Base-by-base conservation (phyloP, 495 filamentous ascomycete genomes). In the Mytilinidion resinicola region DNA sequence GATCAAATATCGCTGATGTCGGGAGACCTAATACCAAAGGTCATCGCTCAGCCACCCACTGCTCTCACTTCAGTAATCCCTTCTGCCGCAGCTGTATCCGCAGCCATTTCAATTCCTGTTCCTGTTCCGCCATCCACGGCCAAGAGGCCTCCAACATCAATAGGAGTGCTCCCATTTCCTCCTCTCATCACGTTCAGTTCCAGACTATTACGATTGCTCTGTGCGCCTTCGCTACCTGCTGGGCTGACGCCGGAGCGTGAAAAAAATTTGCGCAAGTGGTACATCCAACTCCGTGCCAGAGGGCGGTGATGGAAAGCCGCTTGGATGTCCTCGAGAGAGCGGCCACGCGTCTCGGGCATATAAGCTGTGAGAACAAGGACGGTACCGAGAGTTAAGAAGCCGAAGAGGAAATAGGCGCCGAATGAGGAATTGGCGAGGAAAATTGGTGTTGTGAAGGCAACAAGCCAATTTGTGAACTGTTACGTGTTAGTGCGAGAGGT, bases 351-450 rank as follows among this genome's bases (percentile, higher is more conserved):
- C 66, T 86, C 83, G 1, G 80, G 82, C 82, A 86, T 86, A 46
- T 71, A 81, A 0, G 76, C 36, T 4, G 71, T 67, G 49, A 80
- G 78, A 0, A 85, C 75, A 11, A 72, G 37, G 0, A 77, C 75
- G 0, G 82, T 82, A 25, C 77, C 56, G 12, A 82, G 53, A 1
- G 77, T 68, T n/a, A 64, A 37, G 43, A 71, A 75, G 20, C 80
- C 84, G 57, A 82, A 86, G 9, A 86, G 65, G 51, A 86, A 86
- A 63, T 86, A 86, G 0, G 78, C 77, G 0, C 80, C 82, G 41
- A 68, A 85, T 6, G 73, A 75, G 7, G 76, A 81, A 5, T 74
- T 75, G 0, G 78, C 77, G 12, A 88, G 70, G 14, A 89, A 70
- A 8, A 86, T 77, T 0, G 85, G 85, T 0, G 84, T 84, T 4